These are phyloP conservation scores for Fusarium miscanthi DNA, from an alignment of 2,329 filamentous ascomycete species.

Conservation along the genomic window DNA sequence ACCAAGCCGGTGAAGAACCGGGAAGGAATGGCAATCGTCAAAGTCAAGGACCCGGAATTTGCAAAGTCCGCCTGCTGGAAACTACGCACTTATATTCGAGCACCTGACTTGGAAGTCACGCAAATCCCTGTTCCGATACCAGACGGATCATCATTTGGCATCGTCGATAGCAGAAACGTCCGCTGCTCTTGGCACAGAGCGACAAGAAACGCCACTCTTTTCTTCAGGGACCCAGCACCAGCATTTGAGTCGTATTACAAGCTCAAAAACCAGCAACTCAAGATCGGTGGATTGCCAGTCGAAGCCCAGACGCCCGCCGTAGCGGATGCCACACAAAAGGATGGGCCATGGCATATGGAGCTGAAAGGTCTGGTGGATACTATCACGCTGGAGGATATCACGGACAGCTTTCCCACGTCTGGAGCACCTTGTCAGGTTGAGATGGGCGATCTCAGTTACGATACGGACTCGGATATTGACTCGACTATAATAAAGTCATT, in stretches of 20 bases:
- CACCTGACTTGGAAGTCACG: not conserved
- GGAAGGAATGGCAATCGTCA: not conserved
- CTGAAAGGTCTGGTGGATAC: not conserved
- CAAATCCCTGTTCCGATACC: conserved; percentile 33
- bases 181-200: conserved; percentile 53
- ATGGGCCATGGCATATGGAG: conserved; percentile 5
- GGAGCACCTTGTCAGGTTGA: not conserved
- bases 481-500: conserved; percentile 44
- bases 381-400: conserved; percentile 12
- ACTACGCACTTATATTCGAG: not conserved
- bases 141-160: conserved; percentile 41
- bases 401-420: not conserved
- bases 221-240: conserved; percentile 37
- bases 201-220: conserved; percentile 44
- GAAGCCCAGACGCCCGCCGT: not conserved
- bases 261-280: conserved; percentile 42
- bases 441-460: conserved; percentile 38
- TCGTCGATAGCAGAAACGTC: conserved; percentile 51
- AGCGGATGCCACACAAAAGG: rapidly evolving
- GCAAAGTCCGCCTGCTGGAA: conserved; percentile 3
- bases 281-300: conserved; percentile 34
- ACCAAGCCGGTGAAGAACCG: not conserved
- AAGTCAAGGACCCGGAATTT: conserved; percentile 16
- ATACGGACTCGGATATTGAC: conserved; percentile 34
- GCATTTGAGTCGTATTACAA: conserved; percentile 35